Evolutionary conservation across 495 filamentous ascomycete genomes (phyloP), one percentile per base, ranked within the genome.

Genomic region (Paragyromitra xinjiangensis): DNA sequence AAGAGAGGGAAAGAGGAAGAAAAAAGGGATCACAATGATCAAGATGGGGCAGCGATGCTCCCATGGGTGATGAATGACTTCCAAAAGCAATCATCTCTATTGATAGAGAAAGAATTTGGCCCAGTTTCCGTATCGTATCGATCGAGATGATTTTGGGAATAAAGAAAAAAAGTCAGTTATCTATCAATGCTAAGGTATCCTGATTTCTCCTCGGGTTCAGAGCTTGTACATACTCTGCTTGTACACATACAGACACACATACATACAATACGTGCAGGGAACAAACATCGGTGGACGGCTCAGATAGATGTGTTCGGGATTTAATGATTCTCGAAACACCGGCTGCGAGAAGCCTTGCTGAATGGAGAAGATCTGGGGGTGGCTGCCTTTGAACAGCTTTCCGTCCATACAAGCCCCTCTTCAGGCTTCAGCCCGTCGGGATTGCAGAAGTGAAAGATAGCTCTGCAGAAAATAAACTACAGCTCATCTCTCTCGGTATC

Each of bases 131-230:
- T 26, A 58, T 34, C 55, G 55, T 34, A 34, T 34, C 29, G 29
- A 34, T 34, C 26, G 55, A 26, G 55, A n/a, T 19, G 14, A 9
- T 34, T 26, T 34, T 58, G 55, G 44, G 4, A 34, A 34, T 34
- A 34, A 34, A 34, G 29, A 48, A 14, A 24, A 14, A 12, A 29
- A 58, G 2, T 26, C 45, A 37, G 63, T 53, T 67, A 48, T 48
- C 64, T 71, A 48, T 70, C 67, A 51, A 67, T 53, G 48, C 34
- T 53, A 22, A 44, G 24, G 16, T 59, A 69, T 69, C 42, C 26
- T 50, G 63, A 44, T 34, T 34, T 34, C n/a, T 22, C 64, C 42
- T 51, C 42, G 48, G 19, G 19, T 55, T 40, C 29, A 42, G 8
- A 40, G 14, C 8, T 29, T 29, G 22, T 34, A 34, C 24, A 26